These are phyloP conservation scores for Straminergon stramineum DNA, from an alignment of 225 moss, liverwort and hornwort genomes.

Conservation along the genomic window DNA sequence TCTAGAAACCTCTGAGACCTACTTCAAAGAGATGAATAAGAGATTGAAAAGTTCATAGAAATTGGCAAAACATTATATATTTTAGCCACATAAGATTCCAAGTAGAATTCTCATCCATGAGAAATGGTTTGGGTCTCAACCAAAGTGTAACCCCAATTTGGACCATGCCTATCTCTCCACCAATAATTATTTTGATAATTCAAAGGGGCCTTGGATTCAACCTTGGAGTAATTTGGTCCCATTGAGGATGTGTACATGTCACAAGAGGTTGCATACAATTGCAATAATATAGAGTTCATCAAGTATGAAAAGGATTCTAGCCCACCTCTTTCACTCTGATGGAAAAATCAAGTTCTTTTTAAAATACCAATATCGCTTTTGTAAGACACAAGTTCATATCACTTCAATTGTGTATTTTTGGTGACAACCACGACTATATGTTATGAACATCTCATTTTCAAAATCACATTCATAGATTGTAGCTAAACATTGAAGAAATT, in stretches of 20 bases:
- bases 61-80: rapidly evolving
- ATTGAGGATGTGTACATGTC: rapidly evolving
- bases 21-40: background rate
- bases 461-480: background rate
- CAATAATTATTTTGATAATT: background rate
- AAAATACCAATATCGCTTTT: background rate
- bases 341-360: background rate
- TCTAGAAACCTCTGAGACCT: no score
- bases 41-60: background rate
- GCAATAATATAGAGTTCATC: background rate
- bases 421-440: background rate
- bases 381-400: no score
- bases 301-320: background rate
- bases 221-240: rapidly evolving
- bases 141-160: background rate
- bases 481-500: background rate
- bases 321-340: no score
- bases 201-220: rapidly evolving
- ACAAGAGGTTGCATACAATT: background rate
- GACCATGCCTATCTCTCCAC: background rate
- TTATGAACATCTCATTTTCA: rapidly evolving
- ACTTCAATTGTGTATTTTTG: background rate
- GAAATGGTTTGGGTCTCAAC: background rate
- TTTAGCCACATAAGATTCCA: background rate
- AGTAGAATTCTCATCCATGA: background rate